Evolutionary conservation across 2,329 filamentous ascomycete genomes (phyloP).

Genomic region (Fusarium decemcellulare): DNA sequence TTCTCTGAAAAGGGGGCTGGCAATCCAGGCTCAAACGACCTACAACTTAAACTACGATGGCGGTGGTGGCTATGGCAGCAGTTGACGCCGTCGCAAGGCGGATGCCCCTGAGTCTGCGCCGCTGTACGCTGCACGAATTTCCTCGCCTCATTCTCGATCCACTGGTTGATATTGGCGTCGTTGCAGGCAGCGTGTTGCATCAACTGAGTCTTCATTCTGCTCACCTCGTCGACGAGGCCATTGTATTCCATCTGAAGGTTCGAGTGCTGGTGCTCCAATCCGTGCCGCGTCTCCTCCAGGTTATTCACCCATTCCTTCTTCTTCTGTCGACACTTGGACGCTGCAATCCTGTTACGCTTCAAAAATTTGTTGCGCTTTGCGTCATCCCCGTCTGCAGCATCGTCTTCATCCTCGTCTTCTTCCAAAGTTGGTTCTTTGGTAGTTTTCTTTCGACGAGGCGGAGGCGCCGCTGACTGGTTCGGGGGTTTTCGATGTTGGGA

Average conservation of each 20-base stretch:
- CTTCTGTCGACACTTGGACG: conserved; percentile 81
- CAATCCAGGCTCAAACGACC: not conserved
- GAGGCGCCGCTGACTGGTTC: not conserved
- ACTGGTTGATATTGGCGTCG: conserved; percentile 66
- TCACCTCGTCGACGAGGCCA: conserved; percentile 60
- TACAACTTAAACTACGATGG: conserved; percentile 29
- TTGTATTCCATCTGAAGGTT: conserved; percentile 60
- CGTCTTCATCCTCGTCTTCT: conserved; percentile 33
- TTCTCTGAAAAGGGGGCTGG: not conserved
- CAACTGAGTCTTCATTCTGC: conserved; percentile 63
- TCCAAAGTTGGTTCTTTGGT: conserved; percentile 8
- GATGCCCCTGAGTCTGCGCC: not conserved
- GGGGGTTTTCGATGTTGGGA: not conserved
- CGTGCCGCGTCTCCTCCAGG: conserved; percentile 62
- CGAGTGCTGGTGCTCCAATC: conserved; percentile 60
- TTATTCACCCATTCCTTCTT: conserved; percentile 68
- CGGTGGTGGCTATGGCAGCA: not conserved
- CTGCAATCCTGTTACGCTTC: conserved; percentile 79
- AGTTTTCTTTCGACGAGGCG: conserved; percentile 1
- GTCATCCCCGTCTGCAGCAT: conserved; percentile 47
- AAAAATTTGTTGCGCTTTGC: conserved; percentile 70
- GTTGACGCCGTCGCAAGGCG: not conserved
- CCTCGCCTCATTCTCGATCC: conserved; percentile 67
- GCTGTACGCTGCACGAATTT: conserved; percentile 58
- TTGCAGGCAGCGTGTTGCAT: conserved; percentile 68